phyloP scores from a whole-genome alignment of 2,329 filamentous ascomycete genomes.

The Ophiostoma sp. region DNA sequence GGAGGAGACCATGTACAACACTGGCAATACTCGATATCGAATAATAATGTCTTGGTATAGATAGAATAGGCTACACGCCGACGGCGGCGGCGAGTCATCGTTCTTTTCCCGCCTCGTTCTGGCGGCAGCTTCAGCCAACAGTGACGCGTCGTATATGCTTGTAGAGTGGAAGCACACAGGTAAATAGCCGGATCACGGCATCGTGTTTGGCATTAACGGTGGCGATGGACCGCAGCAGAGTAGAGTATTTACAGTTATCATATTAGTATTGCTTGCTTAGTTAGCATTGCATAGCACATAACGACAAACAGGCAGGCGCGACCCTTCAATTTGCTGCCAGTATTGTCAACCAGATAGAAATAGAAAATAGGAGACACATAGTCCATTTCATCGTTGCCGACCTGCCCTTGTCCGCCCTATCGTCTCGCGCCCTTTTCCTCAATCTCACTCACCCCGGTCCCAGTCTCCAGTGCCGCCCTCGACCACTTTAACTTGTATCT shows the following conservation, averaged over 20 bases:
- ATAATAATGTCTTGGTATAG: background rate
- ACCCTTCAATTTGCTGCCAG: background rate
- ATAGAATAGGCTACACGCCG: background rate
- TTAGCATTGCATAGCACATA: background rate
- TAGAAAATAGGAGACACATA: conserved; percentile 10
- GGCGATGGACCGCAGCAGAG: background rate
- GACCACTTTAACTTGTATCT: conserved; percentile 4
- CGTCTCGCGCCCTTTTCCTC: background rate
- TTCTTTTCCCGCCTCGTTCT: background rate
- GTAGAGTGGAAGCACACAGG: too few species aligned
- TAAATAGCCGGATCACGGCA: background rate
- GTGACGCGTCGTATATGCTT: background rate
- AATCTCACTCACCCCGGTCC: background rate
- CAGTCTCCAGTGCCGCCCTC: conserved; percentile 7
- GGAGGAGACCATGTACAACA: background rate
- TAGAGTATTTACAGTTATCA: too few species aligned
- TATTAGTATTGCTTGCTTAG: too few species aligned
- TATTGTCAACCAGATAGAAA: background rate
- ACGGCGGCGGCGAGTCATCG: background rate
- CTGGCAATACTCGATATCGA: background rate
- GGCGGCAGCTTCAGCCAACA: background rate
- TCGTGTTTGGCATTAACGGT: background rate
- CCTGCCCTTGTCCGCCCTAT: background rate
- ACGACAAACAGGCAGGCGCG: background rate
- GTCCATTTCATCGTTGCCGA: background rate